Base-by-base conservation (phyloP, 2,329 filamentous ascomycete species). In the Fusarium tuaranense region DNA sequence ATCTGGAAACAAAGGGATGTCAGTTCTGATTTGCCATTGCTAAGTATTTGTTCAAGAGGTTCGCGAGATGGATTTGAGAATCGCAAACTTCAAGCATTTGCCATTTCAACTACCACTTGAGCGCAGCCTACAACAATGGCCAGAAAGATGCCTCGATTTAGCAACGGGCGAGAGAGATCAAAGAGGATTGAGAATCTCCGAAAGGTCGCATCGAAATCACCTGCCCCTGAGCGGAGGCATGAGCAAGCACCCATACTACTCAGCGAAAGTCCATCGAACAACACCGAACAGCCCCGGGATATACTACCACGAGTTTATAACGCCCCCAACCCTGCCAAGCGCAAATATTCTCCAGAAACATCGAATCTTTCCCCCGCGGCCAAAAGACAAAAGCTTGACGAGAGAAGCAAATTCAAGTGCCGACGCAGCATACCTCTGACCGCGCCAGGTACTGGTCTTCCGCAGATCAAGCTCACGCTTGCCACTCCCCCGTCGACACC, bases 361-460 rank as follows among this genome's bases (percentile, higher is more conserved):
- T 46, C 16, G 13, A n/a, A 32, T 18, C 20, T 16, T 10, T 6
- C 25, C 22, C 32, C 7, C 39, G 7, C n/a, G 20, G 16, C 14
- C 20, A 63, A 57, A 12, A 48, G 18, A 61, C 38, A 13, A 22
- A 63, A 25, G 12, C 5, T 25, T 38, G 32, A 46, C 13, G 34
- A 46, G 34, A 36, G 30, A 38, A 16, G 12, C 13, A 25, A n/a
- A 44, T n/a, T 16, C 16, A 18, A 58, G 22, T 60, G 69, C 46
- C 73, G 67, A 64, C 63, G 59, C n/a, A 66, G 63, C 64, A 70
- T 75, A 60, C 13, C 22, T 39, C 57, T 75, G n/a, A 65, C 44
- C 32, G 36, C n/a, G 16, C 39, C 61, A 51, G n/a, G 32, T 30
- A 34, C 51, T 20, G 57, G 53, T 30, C 36, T 55, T 25, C 72